phyloP scores from a whole-genome alignment of 2,329 filamentous ascomycete genomes.

The Torrubiella hemipterigena region DNA sequence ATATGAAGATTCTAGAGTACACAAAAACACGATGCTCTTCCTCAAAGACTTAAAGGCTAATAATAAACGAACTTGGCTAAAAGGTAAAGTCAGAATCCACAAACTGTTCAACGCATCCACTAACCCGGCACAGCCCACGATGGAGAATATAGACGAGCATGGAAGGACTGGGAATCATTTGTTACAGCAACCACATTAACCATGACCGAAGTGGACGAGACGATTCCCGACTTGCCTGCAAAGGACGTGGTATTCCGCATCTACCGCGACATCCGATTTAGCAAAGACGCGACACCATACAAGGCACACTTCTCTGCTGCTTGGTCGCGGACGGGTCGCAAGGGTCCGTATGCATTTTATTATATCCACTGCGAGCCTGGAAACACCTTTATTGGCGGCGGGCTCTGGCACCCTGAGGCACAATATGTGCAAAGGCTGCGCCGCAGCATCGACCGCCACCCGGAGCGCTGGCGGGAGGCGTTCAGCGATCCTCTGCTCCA shows the following conservation, averaged over 20 bases:
- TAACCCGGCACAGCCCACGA: constrained; percentile 51
- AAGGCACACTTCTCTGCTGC: constrained; percentile 82
- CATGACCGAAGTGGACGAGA: constrained; percentile 62
- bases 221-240: constrained; percentile 72
- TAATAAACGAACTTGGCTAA: constrained; percentile 47
- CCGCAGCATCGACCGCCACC: constrained; percentile 61
- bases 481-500: constrained; percentile 51
- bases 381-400: constrained; percentile 64
- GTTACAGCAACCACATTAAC: constrained; percentile 60
- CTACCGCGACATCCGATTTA: constrained; percentile 77
- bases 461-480: constrained; percentile 55
- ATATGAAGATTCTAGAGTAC: constrained; percentile 40
- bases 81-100: constrained; percentile 25
- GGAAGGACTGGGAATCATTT: constrained; percentile 74
- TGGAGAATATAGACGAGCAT: constrained; percentile 62
- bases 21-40: constrained; percentile 46
- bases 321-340: constrained; percentile 77
- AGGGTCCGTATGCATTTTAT: constrained; percentile 80
- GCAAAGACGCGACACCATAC: constrained; percentile 75
- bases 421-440: constrained; percentile 55
- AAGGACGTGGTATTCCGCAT: constrained; percentile 85
- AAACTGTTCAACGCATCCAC: background rate
- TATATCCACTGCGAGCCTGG: constrained; percentile 73
- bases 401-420: constrained; percentile 69
- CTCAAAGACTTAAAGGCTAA: constrained; percentile 46